Base-by-base conservation (phyloP, 257 asterid species). In the Jasminum sambac region DNA sequence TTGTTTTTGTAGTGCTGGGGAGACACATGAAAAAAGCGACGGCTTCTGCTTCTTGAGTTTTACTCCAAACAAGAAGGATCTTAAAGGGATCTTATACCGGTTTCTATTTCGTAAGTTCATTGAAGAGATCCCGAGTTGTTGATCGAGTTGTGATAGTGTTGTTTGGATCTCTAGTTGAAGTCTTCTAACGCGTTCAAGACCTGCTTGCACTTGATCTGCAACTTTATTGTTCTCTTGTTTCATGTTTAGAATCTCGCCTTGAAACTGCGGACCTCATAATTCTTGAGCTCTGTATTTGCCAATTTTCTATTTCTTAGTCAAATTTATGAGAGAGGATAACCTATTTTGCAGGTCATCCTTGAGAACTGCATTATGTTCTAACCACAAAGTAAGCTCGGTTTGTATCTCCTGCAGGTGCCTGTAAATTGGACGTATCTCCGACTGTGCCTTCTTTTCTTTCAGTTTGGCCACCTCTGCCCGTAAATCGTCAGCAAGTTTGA, bases 41-140 rank as follows among this genome's bases (percentile, higher is more conserved):
- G 76, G 74, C 76, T 76, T 83, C 64, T 83, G 81, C 75, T 77
- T 81, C 79, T 81, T 81, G 50, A 84, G 64, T 77, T 84, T 84
- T 24, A 76, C 88, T 30, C 86, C 88, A 52, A 84, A 84, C 81
- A 84, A 74, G 84, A 84, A 84, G 30, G 88, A 76, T 58, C 82
- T 63, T 64, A 84, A 77, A n/a, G 88, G 85, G 67, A 83, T 80
- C 65, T 37, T 80, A n/a, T 78, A 70, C 1, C 78, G 79, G 55
- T 75, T 63, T 66, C 74, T 75, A 17, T 76, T 11, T 13, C 38
- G 52, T 36, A 67, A 77, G 5, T 67, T 37, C 19, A 34, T 72
- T 10, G 74, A 17, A 23, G 75, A 34, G 24, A 83, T 67, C 6
- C 79, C 85, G 9, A 83, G 75, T 65, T 80, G 83, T 13, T 69